Conservation (phyloP, 108 stramenopile species). For the Nitzschia inconspicua region DNA sequence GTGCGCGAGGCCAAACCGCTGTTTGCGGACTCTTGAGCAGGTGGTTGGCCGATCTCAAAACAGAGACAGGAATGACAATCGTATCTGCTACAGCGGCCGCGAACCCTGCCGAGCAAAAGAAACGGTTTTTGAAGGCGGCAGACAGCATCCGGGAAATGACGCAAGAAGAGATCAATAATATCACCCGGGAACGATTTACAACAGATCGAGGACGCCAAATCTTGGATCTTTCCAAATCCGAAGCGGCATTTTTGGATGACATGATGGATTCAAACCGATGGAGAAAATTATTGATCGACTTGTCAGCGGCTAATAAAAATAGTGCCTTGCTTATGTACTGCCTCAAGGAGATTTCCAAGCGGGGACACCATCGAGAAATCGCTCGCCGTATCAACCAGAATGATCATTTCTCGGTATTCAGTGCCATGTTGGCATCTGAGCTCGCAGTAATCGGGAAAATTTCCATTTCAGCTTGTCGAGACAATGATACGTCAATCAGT, state of each 20-base stretch:
- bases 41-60: conserved; percentile 72
- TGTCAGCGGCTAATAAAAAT: conserved; percentile 74
- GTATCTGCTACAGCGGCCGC: background rate
- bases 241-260: conserved; percentile 75
- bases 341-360: conserved; percentile 67
- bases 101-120: background rate
- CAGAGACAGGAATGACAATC: conserved; percentile 2
- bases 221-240: conserved; percentile 56
- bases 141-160: conserved; percentile 62
- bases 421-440: conserved; percentile 75
- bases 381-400: conserved; percentile 81
- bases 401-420: conserved; percentile 83
- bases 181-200: conserved; percentile 77
- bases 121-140: conserved; percentile 22
- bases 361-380: conserved; percentile 84
- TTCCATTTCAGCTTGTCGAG: conserved; percentile 51
- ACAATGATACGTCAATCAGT: conserved; percentile 37
- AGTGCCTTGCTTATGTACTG: conserved; percentile 79
- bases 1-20: conserved; percentile 66
- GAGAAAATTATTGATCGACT: conserved; percentile 80
- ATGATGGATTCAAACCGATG: conserved; percentile 81
- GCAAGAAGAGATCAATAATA: conserved; percentile 56
- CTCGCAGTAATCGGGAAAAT: conserved; percentile 53
- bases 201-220: conserved; percentile 67
- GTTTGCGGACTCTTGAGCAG: conserved; percentile 71